phyloP scores from a whole-genome alignment of 805 yeast genomes.

The Ogataea polymorpha region DNA sequence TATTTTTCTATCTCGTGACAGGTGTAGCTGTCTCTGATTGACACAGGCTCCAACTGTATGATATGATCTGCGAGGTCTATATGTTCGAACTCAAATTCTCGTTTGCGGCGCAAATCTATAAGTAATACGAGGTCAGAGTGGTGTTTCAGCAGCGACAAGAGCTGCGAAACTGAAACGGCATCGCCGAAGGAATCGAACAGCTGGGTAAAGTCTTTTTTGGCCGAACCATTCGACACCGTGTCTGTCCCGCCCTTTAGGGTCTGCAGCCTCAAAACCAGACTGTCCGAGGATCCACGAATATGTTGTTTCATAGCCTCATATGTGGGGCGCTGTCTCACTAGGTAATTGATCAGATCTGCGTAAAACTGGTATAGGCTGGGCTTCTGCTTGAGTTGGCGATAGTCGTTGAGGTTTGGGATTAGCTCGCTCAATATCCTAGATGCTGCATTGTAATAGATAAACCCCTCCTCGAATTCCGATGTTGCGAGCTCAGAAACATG shows the following conservation, averaged over 20 bases:
- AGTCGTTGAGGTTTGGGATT: constrained; percentile 25
- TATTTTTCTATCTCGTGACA: constrained; percentile 67
- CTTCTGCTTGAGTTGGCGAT: constrained; percentile 5
- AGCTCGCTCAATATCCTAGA: constrained; percentile 25
- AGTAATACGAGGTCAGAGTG: constrained; percentile 44
- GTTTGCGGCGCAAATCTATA: constrained; percentile 67
- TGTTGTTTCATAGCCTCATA: constrained; percentile 16
- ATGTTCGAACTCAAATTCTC: constrained; percentile 61
- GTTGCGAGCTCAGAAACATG: constrained; percentile 1
- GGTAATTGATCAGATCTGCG: constrained; percentile 17
- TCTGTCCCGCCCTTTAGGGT: constrained; percentile 17
- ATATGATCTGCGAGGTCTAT: constrained; percentile 51
- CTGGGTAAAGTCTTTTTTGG: background rate
- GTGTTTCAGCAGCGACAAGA: constrained; percentile 29
- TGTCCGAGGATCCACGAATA: constrained; percentile 3
- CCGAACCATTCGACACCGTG: background rate
- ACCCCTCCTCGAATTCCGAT: constrained; percentile 23
- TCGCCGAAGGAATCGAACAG: constrained; percentile 5
- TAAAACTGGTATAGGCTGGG: constrained; percentile 18
- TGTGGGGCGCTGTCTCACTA: constrained; percentile 15
- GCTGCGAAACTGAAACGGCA: constrained; percentile 19
- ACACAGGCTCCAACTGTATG: constrained; percentile 74
- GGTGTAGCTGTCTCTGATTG: constrained; percentile 46
- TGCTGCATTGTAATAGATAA: constrained; percentile 27
- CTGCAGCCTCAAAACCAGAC: constrained; percentile 20